Percentiles rank a stretch among this genome's conserved stretches.
These are phyloP conservation scores for Trypanosoma vivax DNA, from an alignment of 208 protist genomes.

Conservation along the genomic window DNA sequence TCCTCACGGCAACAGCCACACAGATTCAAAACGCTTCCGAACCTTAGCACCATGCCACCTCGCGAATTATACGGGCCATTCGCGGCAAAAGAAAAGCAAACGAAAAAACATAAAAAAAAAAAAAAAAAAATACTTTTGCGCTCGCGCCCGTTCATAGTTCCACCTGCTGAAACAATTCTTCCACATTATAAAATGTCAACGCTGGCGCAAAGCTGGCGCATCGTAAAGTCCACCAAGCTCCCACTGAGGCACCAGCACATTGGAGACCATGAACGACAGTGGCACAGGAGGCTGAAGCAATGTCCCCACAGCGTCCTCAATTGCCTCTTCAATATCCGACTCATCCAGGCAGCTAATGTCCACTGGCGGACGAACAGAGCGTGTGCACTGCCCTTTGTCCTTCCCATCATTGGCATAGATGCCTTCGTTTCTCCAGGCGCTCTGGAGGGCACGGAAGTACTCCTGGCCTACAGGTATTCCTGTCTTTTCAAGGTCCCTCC, in stretches of 20 bases:
- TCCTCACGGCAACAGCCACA: no score
- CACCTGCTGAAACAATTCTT: background rate
- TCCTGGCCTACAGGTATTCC: conserved; percentile 40
- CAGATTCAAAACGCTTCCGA: no score
- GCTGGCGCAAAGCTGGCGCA: conserved; percentile 16
- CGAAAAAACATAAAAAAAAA: conserved; percentile 3
- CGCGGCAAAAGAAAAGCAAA: conserved; percentile 4
- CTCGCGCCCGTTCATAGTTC: background rate
- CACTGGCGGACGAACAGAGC: conserved; percentile 15
- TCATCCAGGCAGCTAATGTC: conserved; percentile 39
- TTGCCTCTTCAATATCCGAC: conserved; percentile 31
- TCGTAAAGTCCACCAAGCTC: conserved; percentile 51
- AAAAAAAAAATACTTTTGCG: conserved; percentile 7
- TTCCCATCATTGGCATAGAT: no score
- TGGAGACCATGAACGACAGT: conserved; percentile 52
- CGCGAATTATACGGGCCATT: no score
- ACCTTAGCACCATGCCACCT: no score
- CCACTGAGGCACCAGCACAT: conserved; percentile 66
- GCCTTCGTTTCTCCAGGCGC: conserved; percentile 23
- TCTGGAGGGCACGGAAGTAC: conserved; percentile 44
- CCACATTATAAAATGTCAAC: background rate
- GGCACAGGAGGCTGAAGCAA: conserved; percentile 47
- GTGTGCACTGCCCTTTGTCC: background rate
- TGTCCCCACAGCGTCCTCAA: conserved; percentile 23
- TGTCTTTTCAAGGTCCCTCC: background rate